phyloP scores from a whole-genome alignment of 495 filamentous ascomycete genomes.

The Neurospora tetraspora region DNA sequence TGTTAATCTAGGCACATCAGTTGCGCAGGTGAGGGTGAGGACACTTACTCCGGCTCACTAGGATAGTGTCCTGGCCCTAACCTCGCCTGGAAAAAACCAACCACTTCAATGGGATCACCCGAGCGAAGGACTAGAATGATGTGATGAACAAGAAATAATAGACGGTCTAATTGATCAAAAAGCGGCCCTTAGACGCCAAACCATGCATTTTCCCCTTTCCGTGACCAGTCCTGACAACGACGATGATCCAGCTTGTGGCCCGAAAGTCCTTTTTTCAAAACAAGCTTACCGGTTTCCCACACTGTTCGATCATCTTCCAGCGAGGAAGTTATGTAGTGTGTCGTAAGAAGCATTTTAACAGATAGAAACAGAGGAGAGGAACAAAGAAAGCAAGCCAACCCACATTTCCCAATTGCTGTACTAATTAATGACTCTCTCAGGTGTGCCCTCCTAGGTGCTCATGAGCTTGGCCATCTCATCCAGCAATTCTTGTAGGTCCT shows the following conservation, averaged over 20 bases:
- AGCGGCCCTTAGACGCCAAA: background rate
- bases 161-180: background rate
- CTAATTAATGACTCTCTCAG: background rate
- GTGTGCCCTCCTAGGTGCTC: constrained; percentile 8
- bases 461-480: constrained; percentile 77
- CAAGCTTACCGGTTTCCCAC: background rate
- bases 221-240: background rate
- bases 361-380: background rate
- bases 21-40: background rate
- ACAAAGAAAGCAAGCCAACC: background rate
- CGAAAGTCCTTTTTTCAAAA: background rate
- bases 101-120: background rate
- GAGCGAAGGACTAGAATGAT: background rate
- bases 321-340: background rate
- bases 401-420: background rate
- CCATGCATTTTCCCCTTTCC: background rate
- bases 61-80: background rate
- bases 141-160: background rate
- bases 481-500: constrained; percentile 74
- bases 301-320: background rate
- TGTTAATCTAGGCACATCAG: background rate
- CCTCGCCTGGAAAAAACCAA: background rate
- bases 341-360: background rate
- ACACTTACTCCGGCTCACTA: background rate
- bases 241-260: background rate